Evolutionary conservation across 495 filamentous ascomycete species (phyloP), one percentile per base, ranked within the genome.

Genomic region (Aspergillus ostianus): DNA sequence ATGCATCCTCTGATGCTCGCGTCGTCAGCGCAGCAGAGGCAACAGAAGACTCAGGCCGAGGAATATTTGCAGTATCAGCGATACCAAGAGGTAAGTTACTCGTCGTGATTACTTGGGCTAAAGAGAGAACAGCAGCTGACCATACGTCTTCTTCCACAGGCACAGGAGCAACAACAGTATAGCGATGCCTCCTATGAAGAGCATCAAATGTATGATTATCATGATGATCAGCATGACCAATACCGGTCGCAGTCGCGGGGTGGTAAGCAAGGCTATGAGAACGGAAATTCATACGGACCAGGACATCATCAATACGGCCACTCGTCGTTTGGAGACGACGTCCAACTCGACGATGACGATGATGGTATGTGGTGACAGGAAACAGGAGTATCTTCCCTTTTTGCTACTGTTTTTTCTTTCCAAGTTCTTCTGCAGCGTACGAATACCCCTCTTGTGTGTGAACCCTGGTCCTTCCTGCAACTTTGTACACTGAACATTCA

Each of bases 1-100:
- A 96, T 97, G 88, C 94, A 98, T 69, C 94, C 95, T 29, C 90
- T 96, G 64, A 86, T 92, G 65, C 84, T 92, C 51, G 88, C 89
- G 15, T 73, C 81, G 9, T 81, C 80, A 50, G 69, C 76, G 26
- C 75, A 80, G 2, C 81, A 85, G 49, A 82, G 90, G 64, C 77
- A 84, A 53, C 80, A 85, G 12, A 86, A 87, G 62, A 78, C 82
- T 41, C 86, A 91, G 63, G 82, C 80, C 21, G 84, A 86, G 58
- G 85, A 87, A 67, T 85, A 83, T 57, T 63, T 65, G 19, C 82
- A 85, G 66, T 88, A 87, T 61, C 85, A 87, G 68, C 73, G 81
- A 64, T 87, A 85, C 63, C 85, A 87, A 69, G 81, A 88, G 75
- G 85, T 88, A 68, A 75, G 82, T 45, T 47, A 5, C 10, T 27